A percentile compares a stretch with the other conserved stretches of the same genome.
These are phyloP conservation scores for Isoetes taiwanensis DNA, from an alignment of 75 land plant species.

Conservation along the genomic window DNA sequence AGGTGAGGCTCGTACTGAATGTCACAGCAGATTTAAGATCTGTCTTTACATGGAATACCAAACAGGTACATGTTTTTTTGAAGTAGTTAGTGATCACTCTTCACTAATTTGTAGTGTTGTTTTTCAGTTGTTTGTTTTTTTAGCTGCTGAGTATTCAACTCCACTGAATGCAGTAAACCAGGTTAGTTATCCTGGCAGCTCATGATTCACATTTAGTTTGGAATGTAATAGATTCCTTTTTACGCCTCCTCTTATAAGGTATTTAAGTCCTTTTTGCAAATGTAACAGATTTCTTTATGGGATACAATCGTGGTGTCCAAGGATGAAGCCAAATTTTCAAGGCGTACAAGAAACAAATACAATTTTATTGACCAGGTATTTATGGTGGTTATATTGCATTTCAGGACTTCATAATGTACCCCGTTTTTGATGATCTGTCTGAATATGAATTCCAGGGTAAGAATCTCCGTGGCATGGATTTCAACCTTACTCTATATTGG, in stretches of 20 bases:
- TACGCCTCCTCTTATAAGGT: too few species aligned
- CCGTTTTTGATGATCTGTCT: too few species aligned
- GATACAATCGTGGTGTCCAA: slow-evolving; percentile 67
- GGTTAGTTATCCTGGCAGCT: slow-evolving; percentile 43
- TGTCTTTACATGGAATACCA: slow-evolving; percentile 86
- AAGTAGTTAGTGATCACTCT: too few species aligned
- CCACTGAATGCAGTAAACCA: slow-evolving; percentile 65
- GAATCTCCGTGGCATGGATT: slow-evolving; percentile 60
- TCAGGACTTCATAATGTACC: too few species aligned
- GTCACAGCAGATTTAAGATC: slow-evolving; percentile 67
- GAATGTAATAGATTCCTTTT: too few species aligned
- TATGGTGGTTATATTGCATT: too few species aligned
- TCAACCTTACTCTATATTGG: slow-evolving; percentile 85
- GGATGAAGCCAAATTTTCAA: slow-evolving; percentile 52
- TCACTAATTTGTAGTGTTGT: neutral
- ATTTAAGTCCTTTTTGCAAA: neutral
- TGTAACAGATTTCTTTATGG: slow-evolving; percentile 74
- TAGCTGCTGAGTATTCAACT: slow-evolving; percentile 82
- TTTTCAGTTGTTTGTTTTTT: slow-evolving; percentile 71
- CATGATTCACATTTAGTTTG: too few species aligned
- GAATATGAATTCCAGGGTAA: too few species aligned
- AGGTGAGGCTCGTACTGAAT: slow-evolving; percentile 57
- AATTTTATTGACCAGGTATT: slow-evolving; percentile 70
- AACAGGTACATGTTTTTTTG: slow-evolving; percentile 40
- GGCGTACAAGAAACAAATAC: slow-evolving; percentile 50